Percentiles rank a stretch among this genome's conserved stretches.
Evolutionary conservation across 768 basidiomycete species (phyloP).

Genomic region (Basidioascus undulatus): DNA sequence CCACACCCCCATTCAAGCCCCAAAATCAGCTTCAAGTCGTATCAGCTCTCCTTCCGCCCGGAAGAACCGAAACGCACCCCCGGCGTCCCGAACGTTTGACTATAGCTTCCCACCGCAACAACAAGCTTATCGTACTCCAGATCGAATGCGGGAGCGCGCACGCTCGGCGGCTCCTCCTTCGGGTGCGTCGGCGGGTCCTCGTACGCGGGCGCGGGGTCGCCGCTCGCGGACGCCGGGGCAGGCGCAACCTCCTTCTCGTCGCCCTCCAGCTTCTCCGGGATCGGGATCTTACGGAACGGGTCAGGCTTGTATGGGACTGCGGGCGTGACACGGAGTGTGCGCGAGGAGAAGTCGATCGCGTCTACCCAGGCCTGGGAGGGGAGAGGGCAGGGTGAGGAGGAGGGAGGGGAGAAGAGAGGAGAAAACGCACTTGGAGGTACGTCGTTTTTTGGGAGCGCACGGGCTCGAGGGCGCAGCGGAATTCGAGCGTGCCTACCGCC

Average conservation of each 20-base stretch:
- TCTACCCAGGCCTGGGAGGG: constrained; percentile 18
- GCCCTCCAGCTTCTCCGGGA: constrained; percentile 11
- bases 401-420: constrained; percentile 32
- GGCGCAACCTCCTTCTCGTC: constrained; percentile 7
- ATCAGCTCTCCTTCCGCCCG: neutral
- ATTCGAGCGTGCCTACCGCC: constrained; percentile 64
- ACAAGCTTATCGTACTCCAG: constrained; percentile 57
- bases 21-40: constrained; percentile 1
- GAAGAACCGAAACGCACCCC: constrained; percentile 22
- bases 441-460: constrained; percentile 22
- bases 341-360: constrained; percentile 12
- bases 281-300: constrained; percentile 15
- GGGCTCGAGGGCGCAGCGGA: constrained; percentile 53
- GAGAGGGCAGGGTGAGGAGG: no score
- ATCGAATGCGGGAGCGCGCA: constrained; percentile 31
- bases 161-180: constrained; percentile 2
- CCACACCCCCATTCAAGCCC: constrained; percentile 28
- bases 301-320: constrained; percentile 22
- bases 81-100: constrained; percentile 29
- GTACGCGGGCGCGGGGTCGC: constrained; percentile 2
- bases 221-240: constrained; percentile 3
- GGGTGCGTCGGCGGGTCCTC: constrained; percentile 6
- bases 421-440: constrained; percentile 24
- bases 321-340: no score
- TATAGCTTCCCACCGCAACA: constrained; percentile 64